Percentiles rank a stretch among this genome's conserved stretches.
Evolutionary conservation across 106 monocot genomes (phyloP).

Genomic region (Posidonia australis): DNA sequence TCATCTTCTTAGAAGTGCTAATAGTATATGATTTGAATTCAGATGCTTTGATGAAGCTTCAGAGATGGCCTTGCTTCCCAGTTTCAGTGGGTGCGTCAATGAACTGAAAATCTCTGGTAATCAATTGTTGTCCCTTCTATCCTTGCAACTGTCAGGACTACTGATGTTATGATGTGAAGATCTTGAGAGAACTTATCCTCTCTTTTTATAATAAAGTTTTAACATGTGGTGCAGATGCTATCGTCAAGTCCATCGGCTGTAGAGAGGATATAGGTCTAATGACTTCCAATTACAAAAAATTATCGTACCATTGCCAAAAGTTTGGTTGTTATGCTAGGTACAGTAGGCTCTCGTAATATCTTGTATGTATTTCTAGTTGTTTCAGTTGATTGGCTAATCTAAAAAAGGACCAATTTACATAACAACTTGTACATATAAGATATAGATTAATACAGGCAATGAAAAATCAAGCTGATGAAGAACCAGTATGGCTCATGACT

Average conservation of each 20-base stretch:
- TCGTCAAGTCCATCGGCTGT: slow-evolving; percentile 8
- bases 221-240: slow-evolving; percentile 10
- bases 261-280: not conserved
- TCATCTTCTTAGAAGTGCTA: not conserved
- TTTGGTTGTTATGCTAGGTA: slow-evolving; percentile 22
- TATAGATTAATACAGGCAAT: too few relatives aligned
- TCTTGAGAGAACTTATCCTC: not conserved
- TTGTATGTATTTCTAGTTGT: not conserved
- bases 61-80: slow-evolving; percentile 16
- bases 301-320: slow-evolving; percentile 14
- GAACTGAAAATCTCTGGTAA: slow-evolving; percentile 19
- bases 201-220: not conserved
- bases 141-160: not conserved
- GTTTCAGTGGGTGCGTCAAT: slow-evolving; percentile 15
- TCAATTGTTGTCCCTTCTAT: not conserved
- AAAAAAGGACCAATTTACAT: not conserved
- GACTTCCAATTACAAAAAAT: not conserved
- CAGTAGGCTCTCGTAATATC: not conserved
- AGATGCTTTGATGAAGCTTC: slow-evolving; percentile 28
- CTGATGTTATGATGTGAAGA: not conserved
- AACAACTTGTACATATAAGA: not conserved
- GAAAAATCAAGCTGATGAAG: not conserved
- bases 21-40: not conserved
- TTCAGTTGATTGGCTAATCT: not conserved
- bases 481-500: not conserved